Evolutionary conservation across 495 filamentous ascomycete genomes (phyloP).

Genomic region (Penicillium canescens): DNA sequence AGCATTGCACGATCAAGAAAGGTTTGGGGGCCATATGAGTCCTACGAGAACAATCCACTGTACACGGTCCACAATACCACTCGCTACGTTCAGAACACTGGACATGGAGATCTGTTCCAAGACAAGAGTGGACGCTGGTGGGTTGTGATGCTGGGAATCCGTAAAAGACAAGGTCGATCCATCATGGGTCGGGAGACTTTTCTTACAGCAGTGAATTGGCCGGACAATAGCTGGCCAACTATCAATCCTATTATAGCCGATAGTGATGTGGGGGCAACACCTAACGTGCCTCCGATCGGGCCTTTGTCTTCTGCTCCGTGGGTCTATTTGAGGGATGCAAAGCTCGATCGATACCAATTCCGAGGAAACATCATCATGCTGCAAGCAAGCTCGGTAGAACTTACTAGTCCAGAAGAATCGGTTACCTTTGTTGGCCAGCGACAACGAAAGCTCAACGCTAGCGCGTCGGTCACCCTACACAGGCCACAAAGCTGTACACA

Average conservation of each 20-base stretch:
- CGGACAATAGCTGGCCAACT: slow-evolving; percentile 25
- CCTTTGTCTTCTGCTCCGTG: not conserved
- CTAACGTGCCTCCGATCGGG: not conserved
- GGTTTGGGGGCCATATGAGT: slow-evolving; percentile 54
- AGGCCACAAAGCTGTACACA: not conserved
- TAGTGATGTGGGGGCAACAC: not conserved
- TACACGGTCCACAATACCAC: slow-evolving; percentile 51
- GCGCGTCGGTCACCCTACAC: not conserved
- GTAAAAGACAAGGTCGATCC: slow-evolving; percentile 41
- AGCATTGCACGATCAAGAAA: slow-evolving; percentile 54
- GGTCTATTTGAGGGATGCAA: slow-evolving; percentile 11
- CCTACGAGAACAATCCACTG: slow-evolving; percentile 53
- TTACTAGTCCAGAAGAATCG: not conserved
- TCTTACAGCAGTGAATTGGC: slow-evolving; percentile 55
- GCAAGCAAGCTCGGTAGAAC: not conserved
- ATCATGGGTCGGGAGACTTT: slow-evolving; percentile 64
- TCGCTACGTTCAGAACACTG: slow-evolving; percentile 37
- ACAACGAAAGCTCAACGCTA: slow-evolving; percentile 6
- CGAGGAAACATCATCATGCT: not conserved
- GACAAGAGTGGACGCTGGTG: slow-evolving; percentile 55
- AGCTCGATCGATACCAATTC: slow-evolving; percentile 3
- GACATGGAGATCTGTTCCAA: slow-evolving; percentile 42
- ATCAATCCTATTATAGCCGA: slow-evolving; percentile 26
- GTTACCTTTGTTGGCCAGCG: slow-evolving; percentile 9
- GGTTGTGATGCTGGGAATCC: slow-evolving; percentile 49